phyloP scores from a whole-genome alignment of 805 yeast genomes.

The Zygotorulaspora florentina region DNA sequence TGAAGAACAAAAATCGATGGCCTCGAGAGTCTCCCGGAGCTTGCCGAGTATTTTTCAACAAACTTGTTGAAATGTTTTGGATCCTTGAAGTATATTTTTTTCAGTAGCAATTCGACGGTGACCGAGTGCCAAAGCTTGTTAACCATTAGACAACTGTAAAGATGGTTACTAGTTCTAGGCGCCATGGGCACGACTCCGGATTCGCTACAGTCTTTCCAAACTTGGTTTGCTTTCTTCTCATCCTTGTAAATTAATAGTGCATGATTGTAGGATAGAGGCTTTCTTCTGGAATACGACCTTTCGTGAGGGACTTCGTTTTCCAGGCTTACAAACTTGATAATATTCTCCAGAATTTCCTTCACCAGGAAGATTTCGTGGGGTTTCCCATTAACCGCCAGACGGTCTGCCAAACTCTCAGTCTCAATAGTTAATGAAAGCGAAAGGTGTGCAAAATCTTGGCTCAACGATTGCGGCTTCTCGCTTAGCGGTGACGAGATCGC shows the following conservation, averaged over 20 bases:
- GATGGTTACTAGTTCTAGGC: conserved; percentile 2
- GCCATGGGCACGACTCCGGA: not conserved
- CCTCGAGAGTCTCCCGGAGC: conserved; percentile 13
- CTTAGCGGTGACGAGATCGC: conserved; percentile 5
- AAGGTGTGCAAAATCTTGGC: conserved; percentile 10
- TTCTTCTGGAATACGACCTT: conserved; percentile 54
- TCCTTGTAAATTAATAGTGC: conserved; percentile 63
- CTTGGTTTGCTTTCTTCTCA: conserved; percentile 42
- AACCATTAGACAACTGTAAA: conserved; percentile 64
- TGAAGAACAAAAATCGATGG: conserved; percentile 58
- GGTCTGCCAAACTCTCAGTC: not conserved
- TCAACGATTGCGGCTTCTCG: conserved; percentile 1
- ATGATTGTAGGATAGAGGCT: conserved; percentile 64
- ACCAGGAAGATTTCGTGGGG: conserved; percentile 53
- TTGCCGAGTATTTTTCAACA: conserved; percentile 20
- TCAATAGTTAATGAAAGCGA: not conserved
- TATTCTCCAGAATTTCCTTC: conserved; percentile 69
- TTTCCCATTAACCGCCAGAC: not conserved
- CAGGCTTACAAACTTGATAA: conserved; percentile 57
- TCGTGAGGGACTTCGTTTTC: conserved; percentile 59
- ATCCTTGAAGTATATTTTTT: conserved; percentile 51
- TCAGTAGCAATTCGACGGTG: conserved; percentile 51
- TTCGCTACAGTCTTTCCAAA: conserved; percentile 38
- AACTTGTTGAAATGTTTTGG: conserved; percentile 45
- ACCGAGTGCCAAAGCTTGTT: conserved; percentile 60